Evolutionary conservation across 768 basidiomycete genomes (phyloP), one percentile per base, ranked within the genome.

Genomic region (Collybiopsis confluens): DNA sequence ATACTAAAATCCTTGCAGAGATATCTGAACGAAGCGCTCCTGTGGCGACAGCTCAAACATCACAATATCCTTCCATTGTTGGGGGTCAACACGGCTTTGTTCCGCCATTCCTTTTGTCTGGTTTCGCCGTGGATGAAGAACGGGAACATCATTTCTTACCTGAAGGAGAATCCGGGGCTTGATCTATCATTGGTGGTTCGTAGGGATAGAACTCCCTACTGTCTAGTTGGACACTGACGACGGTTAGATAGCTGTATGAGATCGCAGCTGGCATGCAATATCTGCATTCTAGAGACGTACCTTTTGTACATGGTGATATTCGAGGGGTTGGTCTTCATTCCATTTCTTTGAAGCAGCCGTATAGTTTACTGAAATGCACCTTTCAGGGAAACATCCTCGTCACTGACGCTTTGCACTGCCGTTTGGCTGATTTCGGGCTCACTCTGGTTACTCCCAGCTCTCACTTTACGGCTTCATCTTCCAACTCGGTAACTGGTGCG

Each of bases 221-320:
- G 21, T 16, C 6, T 16, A 7, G 35, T 24, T 5, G 4, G 13
- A 15, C 8, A 54, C 15, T 27, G 18, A 24, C n/a, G 10, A 2
- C 51, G 9, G n/a, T n/a, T 18, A 26, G 28, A 13, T 44, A 73
- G 73, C 59, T 73, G 21, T 42, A 65, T 44, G 73, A 73, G 42
- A 60, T 71, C n/a, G 67, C 64, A 24, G 49, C 65, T 5, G 72
- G 73, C 15, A 45, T 73, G 38, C 8, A 58, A 24, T 73, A 74
- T 46, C 52, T 73, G 43, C 72, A 74, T 48, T 65, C 61, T n/a
- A 52, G 24, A 16, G 54, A 33, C 30, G 6, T 13, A 33, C 30
- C 30, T 33, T 33, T 62, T 3, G 54, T 63, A 3, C 65, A 64
- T 18, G 65, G 60, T 1, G 65, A 67, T 53, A 56, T 67, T 16